Conservation (phyloP, 345 rosid species). For the Salix arbutifolia region DNA sequence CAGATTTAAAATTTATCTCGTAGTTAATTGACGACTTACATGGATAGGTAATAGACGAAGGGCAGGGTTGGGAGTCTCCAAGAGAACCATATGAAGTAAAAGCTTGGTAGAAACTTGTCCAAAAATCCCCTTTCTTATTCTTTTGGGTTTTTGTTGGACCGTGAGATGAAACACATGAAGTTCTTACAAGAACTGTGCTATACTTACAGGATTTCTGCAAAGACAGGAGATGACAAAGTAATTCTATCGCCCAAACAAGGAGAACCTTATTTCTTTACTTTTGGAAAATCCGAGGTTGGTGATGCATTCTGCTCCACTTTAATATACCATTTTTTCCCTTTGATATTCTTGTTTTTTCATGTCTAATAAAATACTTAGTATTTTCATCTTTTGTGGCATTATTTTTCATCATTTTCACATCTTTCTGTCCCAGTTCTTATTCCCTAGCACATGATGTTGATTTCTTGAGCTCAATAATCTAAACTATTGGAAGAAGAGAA, state of each 20-base stretch:
- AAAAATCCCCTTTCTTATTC: slow-evolving; percentile 7
- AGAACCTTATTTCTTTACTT: slow-evolving; percentile 81
- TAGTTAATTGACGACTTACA: neutral
- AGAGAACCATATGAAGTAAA: slow-evolving; percentile 88
- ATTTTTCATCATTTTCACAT: neutral
- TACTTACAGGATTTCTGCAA: slow-evolving; percentile 72
- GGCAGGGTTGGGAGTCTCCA: slow-evolving; percentile 95
- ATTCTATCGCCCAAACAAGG: slow-evolving; percentile 49
- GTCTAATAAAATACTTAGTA: neutral
- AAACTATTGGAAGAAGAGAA: neutral
- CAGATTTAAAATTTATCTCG: neutral
- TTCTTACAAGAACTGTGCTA: neutral
- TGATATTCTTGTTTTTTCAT: slow-evolving; percentile 1
- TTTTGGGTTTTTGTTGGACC: slow-evolving; percentile 8
- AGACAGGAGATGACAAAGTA: slow-evolving; percentile 62
- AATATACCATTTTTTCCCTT: neutral
- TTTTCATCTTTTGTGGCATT: neutral
- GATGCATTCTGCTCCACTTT: neutral
- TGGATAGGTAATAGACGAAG: slow-evolving; percentile 69
- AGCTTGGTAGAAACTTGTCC: slow-evolving; percentile 51
- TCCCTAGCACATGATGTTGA: neutral
- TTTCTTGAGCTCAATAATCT: neutral
- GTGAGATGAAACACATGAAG: slow-evolving; percentile 2
- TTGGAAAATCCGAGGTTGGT: slow-evolving; percentile 91
- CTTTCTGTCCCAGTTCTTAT: neutral